These are phyloP conservation scores for Saccharomycopsis hybrid DNA, from an alignment of 1,139 yeast genomes.

Conservation along the genomic window DNA sequence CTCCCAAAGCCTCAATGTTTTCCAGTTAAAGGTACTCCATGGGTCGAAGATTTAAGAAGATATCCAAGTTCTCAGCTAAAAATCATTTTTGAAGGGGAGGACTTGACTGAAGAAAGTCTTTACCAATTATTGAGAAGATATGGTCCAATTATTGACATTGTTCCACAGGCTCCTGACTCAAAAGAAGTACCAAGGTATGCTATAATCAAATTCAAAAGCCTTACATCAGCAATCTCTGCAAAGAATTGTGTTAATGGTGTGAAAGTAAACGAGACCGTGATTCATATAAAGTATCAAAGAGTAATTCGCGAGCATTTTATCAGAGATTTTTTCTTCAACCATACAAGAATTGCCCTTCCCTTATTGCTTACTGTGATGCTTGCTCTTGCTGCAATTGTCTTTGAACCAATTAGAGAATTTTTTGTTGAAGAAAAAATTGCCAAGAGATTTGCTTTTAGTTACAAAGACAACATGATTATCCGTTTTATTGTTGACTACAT, in stretches of 20 bases:
- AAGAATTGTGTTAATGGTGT: constrained; percentile 87
- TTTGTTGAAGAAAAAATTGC: constrained; percentile 70
- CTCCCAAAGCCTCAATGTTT: constrained; percentile 43
- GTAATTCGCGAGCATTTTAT: constrained; percentile 45
- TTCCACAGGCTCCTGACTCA: constrained; percentile 46
- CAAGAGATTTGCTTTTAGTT: constrained; percentile 36
- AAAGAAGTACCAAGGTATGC: constrained; percentile 44
- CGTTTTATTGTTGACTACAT: constrained; percentile 27
- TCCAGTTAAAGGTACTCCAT: constrained; percentile 86
- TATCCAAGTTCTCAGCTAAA: constrained; percentile 58
- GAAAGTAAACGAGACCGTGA: constrained; percentile 47
- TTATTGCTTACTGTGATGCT: constrained; percentile 56
- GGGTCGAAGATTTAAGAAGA: constrained; percentile 90
- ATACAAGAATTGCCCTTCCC: constrained; percentile 69
- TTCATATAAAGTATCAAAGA: constrained; percentile 72
- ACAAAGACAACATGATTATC: constrained; percentile 30
- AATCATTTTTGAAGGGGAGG: constrained; percentile 66
- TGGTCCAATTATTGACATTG: constrained; percentile 73
- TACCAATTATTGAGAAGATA: constrained; percentile 81
- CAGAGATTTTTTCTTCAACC: constrained; percentile 56
- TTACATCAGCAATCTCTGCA: constrained; percentile 76
- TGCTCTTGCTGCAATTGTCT: constrained; percentile 73
- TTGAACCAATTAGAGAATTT: constrained; percentile 88
- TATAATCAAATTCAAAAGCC: constrained; percentile 45
- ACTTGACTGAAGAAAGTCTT: constrained; percentile 73